Evolutionary conservation across 495 filamentous ascomycete species (phyloP), one percentile per base, ranked within the genome.

Genomic region (Paragyromitra xinjiangensis): DNA sequence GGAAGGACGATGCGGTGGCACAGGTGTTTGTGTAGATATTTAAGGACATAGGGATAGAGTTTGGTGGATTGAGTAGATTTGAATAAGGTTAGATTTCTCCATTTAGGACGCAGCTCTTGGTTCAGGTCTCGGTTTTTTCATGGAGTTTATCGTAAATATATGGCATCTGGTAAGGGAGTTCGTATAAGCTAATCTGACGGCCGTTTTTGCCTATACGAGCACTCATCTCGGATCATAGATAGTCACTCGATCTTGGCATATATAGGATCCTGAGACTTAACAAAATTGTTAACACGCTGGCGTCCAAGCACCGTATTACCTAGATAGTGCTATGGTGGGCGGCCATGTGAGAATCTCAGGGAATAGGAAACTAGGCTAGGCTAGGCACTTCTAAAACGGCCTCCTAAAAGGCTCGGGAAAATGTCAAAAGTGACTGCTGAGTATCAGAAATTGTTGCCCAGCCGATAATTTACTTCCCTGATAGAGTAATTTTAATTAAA

Each of bases 181-280:
- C 6, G 22, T 40, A 48, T 8, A 48, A 19, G 8, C 51, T 22
- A 53, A 53, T 6, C 16, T 2, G 19, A 55, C 0, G 19, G 16
- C 6, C 50, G n/a, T 55, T 22, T 0, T 0, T 22, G 19, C 19
- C 19, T 34, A 2, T 34, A 3, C 29, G 29, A 34, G 29, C 29
- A 34, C 29, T 34, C 29, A 3, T 0, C 14, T 19, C 11, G 26
- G 8, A 34, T 59, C 56, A 59, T 59, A 5, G 19, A 8, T 6
- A 16, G 7, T 59, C 56, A 59, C 56, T 59, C 56, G 56, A 12
- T 37, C 56, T 59, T 59, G 56, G 56, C 56, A 7, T 16, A 8
- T 0, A 7, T 11, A 55, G n/a, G 16, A 3, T 22, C 7, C 4
- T 26, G 7, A 19, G 51, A 12, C 19, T 8, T 19, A 24, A 7